Evolutionary conservation across 2,329 filamentous ascomycete genomes (phyloP).

Genomic region (Zelopaecilomyces penicillatus): DNA sequence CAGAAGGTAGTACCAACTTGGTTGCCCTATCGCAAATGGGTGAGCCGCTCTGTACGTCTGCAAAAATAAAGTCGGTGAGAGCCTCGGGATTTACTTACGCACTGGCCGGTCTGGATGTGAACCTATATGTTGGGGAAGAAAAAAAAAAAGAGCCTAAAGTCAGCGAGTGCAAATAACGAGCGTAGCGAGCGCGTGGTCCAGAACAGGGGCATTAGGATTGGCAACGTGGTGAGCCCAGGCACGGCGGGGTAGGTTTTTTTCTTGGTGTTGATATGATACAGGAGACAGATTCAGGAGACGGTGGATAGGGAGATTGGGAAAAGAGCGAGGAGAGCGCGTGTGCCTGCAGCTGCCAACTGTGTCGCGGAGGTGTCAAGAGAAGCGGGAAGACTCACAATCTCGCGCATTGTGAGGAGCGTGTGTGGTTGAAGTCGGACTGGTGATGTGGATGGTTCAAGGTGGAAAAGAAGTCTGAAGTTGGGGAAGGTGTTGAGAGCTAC

Average conservation of each 20-base stretch:
- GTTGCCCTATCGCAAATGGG: conserved; percentile 67
- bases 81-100: conserved; percentile 51
- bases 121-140: conserved; percentile 62
- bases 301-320: no score
- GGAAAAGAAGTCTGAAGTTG: no score
- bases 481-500: no score
- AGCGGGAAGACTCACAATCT: conserved; percentile 50
- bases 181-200: background rate
- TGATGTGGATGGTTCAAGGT: no score
- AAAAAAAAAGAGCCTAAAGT: conserved; percentile 31
- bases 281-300: no score
- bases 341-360: conserved; percentile 22
- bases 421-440: no score
- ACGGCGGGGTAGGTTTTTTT: conserved; percentile 26
- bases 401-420: conserved; percentile 47
- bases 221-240: conserved; percentile 4
- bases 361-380: conserved; percentile 20
- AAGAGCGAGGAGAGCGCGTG: no score
- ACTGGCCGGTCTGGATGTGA: conserved; percentile 99
- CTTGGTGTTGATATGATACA: conserved; percentile 11
- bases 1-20: conserved; percentile 99
- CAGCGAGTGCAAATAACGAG: conserved; percentile 36
- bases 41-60: conserved; percentile 23
- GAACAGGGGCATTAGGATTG: background rate
- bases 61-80: background rate